Percentiles rank a stretch among this genome's conserved stretches.
Conservation (phyloP, 352 stramenopile species). For the Phytophthora melonis region DNA sequence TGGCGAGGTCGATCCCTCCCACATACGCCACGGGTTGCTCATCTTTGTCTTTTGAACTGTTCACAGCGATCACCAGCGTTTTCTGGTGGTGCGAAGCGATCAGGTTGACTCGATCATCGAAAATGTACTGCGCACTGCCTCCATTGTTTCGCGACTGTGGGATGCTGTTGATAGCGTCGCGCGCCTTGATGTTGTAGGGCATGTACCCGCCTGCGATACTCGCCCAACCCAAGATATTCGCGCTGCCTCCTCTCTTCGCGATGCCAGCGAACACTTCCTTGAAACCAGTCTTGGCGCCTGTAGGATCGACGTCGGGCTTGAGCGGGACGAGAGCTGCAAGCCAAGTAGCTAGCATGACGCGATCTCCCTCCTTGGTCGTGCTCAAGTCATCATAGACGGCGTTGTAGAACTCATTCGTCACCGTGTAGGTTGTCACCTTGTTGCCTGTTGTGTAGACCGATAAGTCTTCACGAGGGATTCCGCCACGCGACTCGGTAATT, state of each 20-base stretch:
- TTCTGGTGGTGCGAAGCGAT: conserved; percentile 64
- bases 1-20: conserved; percentile 56
- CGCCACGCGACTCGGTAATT: conserved; percentile 50
- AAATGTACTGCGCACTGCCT: conserved; percentile 39
- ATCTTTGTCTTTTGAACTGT: background rate
- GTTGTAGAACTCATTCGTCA: conserved; percentile 53
- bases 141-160: conserved; percentile 19
- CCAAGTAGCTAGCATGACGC: conserved; percentile 56
- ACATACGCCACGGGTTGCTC: conserved; percentile 51
- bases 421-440: conserved; percentile 48
- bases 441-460: conserved; percentile 47
- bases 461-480: conserved; percentile 44
- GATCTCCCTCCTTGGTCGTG: conserved; percentile 24
- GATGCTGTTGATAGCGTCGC: conserved; percentile 54
- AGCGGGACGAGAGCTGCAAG: conserved; percentile 55
- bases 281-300: conserved; percentile 39
- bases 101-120: conserved; percentile 56
- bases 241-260: conserved; percentile 42
- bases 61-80: conserved; percentile 42
- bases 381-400: conserved; percentile 51
- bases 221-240: conserved; percentile 60
- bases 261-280: conserved; percentile 42
- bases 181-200: conserved; percentile 45
- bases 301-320: conserved; percentile 36
- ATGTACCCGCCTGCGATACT: conserved; percentile 50